Base-by-base conservation (phyloP, 2,329 filamentous ascomycete species). In the Eurotiales sp. region DNA sequence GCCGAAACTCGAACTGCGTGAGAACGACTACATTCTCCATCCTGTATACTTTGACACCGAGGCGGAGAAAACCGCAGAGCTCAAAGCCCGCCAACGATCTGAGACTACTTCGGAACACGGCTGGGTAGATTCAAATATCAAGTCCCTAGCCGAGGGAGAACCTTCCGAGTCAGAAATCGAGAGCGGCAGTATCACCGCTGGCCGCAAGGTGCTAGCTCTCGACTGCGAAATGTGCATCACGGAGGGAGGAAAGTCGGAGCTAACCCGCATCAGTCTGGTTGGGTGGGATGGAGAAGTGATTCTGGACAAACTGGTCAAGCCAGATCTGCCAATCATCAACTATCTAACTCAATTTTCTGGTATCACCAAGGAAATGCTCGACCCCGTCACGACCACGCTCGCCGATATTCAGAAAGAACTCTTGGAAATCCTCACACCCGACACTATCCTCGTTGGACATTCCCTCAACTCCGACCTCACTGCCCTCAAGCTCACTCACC, bases 181-280 rank as follows among this genome's bases (percentile, higher is more conserved):
- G 68, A 74, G 85, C 59, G 92, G 90, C 50, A 92, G 90, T 67
- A 74, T 96, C 52, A 95, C 90, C 0, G 88, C 83, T 25, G 93
- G 91, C 30, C 83, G 90, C 56, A 80, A 86, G 32, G 75, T 96
- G 10, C 75, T 95, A 44, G 86, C 90, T 1, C 77, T 99, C 50
- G 93, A 99, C 67, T 99, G 93, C 71, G 93, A 99, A 71, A 99
- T 99, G 93, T 96, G 91, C 67, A 85, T 90, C 72, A 95, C 90
- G 2, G 87, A 85, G 54, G 83, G 86, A 55, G 84, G 84, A 43
- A 82, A 88, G 58, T 89, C 87, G 56, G 89, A 91, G 30, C 82
- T 99, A 39, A 95, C 93, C 1, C 84, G 93, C 51, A 86, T 97
- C 65, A 96, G 90, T 65, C 70, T 97, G 34, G 76, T 99, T 7